Percentiles rank a stretch among this genome's conserved stretches.
Conservation (phyloP, 1,284 basidiomycete species). For the Erythrobasidium hasegawianum region DNA sequence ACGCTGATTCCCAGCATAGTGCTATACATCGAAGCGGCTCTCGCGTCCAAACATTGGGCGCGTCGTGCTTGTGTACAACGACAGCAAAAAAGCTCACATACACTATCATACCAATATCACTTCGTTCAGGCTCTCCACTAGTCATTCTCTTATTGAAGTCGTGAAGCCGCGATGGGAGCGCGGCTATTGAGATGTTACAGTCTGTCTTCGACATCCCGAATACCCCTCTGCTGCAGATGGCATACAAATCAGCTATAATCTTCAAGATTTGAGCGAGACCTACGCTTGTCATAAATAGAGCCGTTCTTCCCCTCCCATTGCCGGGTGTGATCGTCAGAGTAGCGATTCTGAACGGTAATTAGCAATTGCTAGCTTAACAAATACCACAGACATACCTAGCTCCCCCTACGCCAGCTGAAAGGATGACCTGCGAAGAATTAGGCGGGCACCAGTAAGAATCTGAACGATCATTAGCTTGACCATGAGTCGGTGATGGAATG, state of each 20-base stretch:
- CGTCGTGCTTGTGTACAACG: too few relatives aligned
- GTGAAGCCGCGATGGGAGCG: too few relatives aligned
- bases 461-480: not conserved
- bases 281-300: constrained; percentile 17
- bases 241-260: not conserved
- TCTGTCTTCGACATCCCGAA: not conserved
- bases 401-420: constrained; percentile 20
- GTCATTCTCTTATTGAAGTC: too few relatives aligned
- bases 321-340: constrained; percentile 15
- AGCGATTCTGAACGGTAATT: not conserved
- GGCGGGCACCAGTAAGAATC: constrained; percentile 16
- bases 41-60: too few relatives aligned
- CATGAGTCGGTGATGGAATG: not conserved
- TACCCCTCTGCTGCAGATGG: not conserved
- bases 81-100: too few relatives aligned
- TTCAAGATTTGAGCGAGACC: not conserved
- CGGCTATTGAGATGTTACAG: too few relatives aligned
- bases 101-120: too few relatives aligned
- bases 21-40: too few relatives aligned
- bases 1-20: too few relatives aligned
- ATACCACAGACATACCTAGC: constrained; percentile 7
- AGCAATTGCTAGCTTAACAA: not conserved
- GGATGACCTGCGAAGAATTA: constrained; percentile 14
- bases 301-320: not conserved
- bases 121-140: too few relatives aligned